These are phyloP conservation scores for Apostasia shenzhenica DNA, from an alignment of 106 monocot species.

Conservation along the genomic window DNA sequence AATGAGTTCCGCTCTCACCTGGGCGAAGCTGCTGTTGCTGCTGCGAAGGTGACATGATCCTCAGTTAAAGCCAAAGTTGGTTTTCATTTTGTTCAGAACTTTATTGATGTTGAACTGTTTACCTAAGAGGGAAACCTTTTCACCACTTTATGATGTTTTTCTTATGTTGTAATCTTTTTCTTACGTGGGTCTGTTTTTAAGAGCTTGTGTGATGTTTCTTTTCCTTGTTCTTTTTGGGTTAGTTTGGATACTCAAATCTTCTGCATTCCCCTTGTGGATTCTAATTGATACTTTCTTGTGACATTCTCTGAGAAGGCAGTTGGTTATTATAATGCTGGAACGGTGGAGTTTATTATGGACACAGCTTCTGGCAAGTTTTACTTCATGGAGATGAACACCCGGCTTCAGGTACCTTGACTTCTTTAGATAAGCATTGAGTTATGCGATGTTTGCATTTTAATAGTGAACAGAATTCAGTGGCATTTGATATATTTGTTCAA, in stretches of 20 bases:
- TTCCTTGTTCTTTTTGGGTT: not conserved
- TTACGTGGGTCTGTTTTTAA: not conserved
- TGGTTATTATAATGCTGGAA: constrained; percentile 94
- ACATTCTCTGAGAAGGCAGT: constrained; percentile 80
- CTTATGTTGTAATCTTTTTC: not conserved
- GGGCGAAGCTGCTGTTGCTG: constrained; percentile 96
- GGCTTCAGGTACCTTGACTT: constrained; percentile 68
- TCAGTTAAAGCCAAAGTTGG: not conserved
- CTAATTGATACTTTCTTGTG: constrained; percentile 19
- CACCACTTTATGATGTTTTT: not conserved
- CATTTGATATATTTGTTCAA: not conserved
- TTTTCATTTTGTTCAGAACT: not conserved
- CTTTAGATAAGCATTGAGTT: not conserved
- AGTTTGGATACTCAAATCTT: not conserved
- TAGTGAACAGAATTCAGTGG: not conserved
- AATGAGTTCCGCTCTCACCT: constrained; percentile 81
- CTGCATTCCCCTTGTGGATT: constrained; percentile 1
- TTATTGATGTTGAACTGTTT: not conserved
- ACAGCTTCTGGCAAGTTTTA: constrained; percentile 77
- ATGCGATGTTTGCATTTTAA: not conserved
- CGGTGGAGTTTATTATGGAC: constrained; percentile 98
- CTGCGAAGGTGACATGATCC: constrained; percentile 72
- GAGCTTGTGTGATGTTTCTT: not conserved
- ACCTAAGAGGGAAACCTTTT: constrained; percentile 2
- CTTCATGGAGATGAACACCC: constrained; percentile 99